Evolutionary conservation across 371 early-diverging fungal genomes (phyloP), one percentile per base, ranked within the genome.

Genomic region (Conidiobolus incongruus): DNA sequence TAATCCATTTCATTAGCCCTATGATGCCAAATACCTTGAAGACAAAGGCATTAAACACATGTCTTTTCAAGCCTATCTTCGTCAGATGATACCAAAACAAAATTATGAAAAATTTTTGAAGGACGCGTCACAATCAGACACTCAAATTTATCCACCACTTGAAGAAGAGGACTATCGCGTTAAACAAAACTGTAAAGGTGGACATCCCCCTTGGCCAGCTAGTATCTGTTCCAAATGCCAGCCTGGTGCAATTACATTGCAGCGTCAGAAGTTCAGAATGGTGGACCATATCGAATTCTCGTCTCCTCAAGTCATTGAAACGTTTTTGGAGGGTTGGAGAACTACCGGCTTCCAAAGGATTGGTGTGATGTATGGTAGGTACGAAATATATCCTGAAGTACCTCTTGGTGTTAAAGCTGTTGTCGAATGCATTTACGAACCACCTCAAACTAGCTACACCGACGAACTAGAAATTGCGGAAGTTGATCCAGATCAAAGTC

Each of bases 231-330:
- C 90, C 13, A 92, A 93, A 53, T 96, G 96, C 51, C 96, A 96
- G 53, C 96, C 96, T 7, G 77, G 82, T 42, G 86, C 96, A 1
- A 72, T 93, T 31, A 81, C 89, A 1, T 58, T 96, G 37, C 83
- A 88, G 50, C 66, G 70, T 23, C 92, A 92, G 80, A 58, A 68
- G 20, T 98, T 88, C 62, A 77, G 99, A 40, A 77, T 91, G 75
- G 92, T 98, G 2, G 99, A 99, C 56, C 96, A 98, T 57, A 76
- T 99, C 29, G 98, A 98, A 62, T 94, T 99, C 60, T 85, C 95
- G 13, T 70, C 72, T 10, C 62, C 79, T 3, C 55, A 58, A 10
- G 51, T 93, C n/a, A 72, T 99, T 15, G 90, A 98, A 46, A 61
- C 65, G 23, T 85, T 98, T 53, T 62, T 98, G 40, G 59, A 69